Percentiles rank a stretch among this genome's conserved stretches.
Evolutionary conservation across 2,329 filamentous ascomycete species (phyloP).

Genomic region (Podosphaera aphanis): DNA sequence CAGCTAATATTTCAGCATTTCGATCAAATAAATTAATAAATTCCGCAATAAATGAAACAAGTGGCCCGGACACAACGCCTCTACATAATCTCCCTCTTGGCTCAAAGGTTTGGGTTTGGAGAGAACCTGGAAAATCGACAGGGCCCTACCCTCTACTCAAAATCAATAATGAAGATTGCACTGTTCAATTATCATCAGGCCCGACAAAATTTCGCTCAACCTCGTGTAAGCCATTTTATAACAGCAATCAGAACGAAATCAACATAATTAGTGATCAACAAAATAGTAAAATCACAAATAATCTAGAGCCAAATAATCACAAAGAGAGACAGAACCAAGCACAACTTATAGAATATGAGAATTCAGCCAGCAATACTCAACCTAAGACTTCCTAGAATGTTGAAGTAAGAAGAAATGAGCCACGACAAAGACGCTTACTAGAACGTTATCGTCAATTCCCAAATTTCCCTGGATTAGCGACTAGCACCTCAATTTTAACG

Average conservation of each 20-base stretch:
- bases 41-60: not conserved
- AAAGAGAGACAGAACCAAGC: no score
- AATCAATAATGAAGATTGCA: not conserved
- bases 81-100: not conserved
- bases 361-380: no score
- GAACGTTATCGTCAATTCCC: no score
- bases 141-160: not conserved
- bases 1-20: not conserved
- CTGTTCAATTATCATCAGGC: slow-evolving; percentile 2
- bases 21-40: not conserved
- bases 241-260: not conserved
- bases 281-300: no score
- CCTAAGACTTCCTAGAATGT: no score
- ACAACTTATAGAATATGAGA: no score
- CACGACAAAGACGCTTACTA: no score
- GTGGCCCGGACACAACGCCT: not conserved
- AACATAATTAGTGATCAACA: not conserved
- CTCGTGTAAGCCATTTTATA: not conserved
- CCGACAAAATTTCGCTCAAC: not conserved
- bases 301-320: no score
- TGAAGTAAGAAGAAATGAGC: no score
- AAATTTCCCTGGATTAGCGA: no score
- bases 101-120: not conserved
- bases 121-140: not conserved
- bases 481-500: no score